A percentile compares a stretch with the other conserved stretches of the same genome.
Evolutionary conservation across 371 early-diverging fungal species (phyloP).

Genomic region (Mortierella sp.): DNA sequence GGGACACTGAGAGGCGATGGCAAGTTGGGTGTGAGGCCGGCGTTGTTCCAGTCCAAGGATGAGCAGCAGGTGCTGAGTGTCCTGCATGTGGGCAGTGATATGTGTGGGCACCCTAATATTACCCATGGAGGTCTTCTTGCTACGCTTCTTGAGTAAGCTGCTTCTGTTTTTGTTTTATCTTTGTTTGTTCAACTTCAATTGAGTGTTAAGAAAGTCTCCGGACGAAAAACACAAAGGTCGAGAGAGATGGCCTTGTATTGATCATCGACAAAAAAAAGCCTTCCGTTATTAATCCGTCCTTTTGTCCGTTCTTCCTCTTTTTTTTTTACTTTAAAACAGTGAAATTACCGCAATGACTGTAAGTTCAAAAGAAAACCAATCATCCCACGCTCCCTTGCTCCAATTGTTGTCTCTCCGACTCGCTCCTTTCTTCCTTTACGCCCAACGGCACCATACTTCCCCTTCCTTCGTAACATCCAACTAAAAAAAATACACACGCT

Average conservation of each 20-base stretch:
- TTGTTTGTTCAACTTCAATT: constrained; percentile 1
- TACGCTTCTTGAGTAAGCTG: constrained; percentile 76
- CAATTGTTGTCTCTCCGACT: background rate
- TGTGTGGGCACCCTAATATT: constrained; percentile 77
- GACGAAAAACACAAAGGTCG: background rate
- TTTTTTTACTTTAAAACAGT: constrained; percentile 4
- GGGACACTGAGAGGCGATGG: constrained; percentile 65
- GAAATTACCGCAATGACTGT: constrained; percentile 54
- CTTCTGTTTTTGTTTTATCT: constrained; percentile 16
- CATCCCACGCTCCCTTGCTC: constrained; percentile 5
- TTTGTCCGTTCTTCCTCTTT: background rate
- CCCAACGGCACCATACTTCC: background rate
- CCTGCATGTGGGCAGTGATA: constrained; percentile 47
- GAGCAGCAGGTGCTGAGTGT: constrained; percentile 31
- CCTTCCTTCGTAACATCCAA: too few relatives aligned
- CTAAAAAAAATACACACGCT: too few relatives aligned
- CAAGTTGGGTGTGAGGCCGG: constrained; percentile 58
- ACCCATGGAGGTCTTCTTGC: constrained; percentile 81
- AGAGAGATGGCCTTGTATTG: too few relatives aligned
- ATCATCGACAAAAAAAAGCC: too few relatives aligned
- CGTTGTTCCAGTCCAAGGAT: constrained; percentile 49
- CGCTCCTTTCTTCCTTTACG: background rate
- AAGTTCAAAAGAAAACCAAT: constrained; percentile 14
- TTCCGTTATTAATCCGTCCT: background rate
- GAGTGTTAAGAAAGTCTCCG: background rate